phyloP scores from a whole-genome alignment of 2,329 filamentous ascomycete species.

The Colletotrichum lini region DNA sequence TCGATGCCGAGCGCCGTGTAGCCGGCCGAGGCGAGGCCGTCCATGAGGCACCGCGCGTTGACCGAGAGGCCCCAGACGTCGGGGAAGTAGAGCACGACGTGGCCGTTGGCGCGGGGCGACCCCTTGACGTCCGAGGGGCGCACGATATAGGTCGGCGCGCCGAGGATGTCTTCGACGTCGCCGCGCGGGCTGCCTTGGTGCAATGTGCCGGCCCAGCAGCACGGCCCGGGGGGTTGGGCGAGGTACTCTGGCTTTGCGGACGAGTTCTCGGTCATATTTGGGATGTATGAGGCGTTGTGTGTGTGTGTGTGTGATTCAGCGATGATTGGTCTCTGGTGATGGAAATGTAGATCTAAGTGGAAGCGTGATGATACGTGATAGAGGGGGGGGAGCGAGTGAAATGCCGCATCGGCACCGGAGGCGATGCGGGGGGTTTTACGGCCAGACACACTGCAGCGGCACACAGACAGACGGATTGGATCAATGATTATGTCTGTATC shows the following conservation, averaged over 20 bases:
- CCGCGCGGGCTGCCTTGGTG: conserved; percentile 57
- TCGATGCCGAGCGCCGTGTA: conserved; percentile 60
- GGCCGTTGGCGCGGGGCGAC: conserved; percentile 51
- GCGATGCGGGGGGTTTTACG: background rate
- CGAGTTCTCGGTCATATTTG: conserved; percentile 13
- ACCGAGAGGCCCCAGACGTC: conserved; percentile 61
- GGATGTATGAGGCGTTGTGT: background rate
- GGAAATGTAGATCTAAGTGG: background rate
- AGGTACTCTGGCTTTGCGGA: conserved; percentile 43
- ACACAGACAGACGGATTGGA: conserved; percentile 1
- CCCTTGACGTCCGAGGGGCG: conserved; percentile 26
- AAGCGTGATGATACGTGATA: background rate
- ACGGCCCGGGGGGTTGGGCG: conserved; percentile 54
- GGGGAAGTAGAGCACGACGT: conserved; percentile 61
- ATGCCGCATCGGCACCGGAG: conserved; percentile 14
- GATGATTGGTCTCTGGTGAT: background rate
- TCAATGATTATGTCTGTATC: too few species aligned
- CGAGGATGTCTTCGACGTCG: conserved; percentile 50
- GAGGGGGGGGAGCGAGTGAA: background rate
- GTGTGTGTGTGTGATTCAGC: accelerated
- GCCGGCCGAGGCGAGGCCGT: conserved; percentile 60
- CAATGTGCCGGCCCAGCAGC: conserved; percentile 56
- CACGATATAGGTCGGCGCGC: conserved; percentile 56
- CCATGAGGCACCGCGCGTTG: conserved; percentile 61
- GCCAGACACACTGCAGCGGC: background rate